Evolutionary conservation across 768 basidiomycete species (phyloP).

Genomic region (Fibroporia radiculosa): DNA sequence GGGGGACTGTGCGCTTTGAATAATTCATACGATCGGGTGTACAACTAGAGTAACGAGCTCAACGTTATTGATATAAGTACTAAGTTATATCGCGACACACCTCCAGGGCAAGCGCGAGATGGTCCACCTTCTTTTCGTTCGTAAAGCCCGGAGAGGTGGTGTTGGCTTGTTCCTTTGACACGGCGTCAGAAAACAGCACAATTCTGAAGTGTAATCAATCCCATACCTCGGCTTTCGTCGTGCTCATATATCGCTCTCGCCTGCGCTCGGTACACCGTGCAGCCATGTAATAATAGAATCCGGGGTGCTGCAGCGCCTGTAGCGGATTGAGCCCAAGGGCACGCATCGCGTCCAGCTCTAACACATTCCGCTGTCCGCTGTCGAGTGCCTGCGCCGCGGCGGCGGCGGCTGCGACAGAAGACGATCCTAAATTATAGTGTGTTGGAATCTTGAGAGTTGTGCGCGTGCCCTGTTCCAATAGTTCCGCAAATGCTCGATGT

Average conservation of each 20-base stretch:
- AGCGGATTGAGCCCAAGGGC: slow-evolving; percentile 70
- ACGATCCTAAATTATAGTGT: slow-evolving; percentile 36
- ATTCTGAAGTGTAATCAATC: neutral
- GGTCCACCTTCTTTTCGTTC: slow-evolving; percentile 92
- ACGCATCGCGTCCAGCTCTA: slow-evolving; percentile 54
- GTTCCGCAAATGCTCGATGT: slow-evolving; percentile 84
- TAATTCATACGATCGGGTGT: slow-evolving; percentile 89
- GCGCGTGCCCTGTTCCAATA: slow-evolving; percentile 75
- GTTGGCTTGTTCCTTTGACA: neutral
- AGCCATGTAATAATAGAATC: slow-evolving; percentile 88
- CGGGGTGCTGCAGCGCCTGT: slow-evolving; percentile 82
- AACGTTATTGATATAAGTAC: neutral
- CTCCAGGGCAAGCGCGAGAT: slow-evolving; percentile 76
- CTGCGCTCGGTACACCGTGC: slow-evolving; percentile 80
- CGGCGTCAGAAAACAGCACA: neutral
- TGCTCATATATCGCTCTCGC: slow-evolving; percentile 54
- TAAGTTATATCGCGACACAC: slow-evolving; percentile 29
- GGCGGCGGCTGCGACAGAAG: slow-evolving; percentile 17
- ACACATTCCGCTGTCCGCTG: slow-evolving; percentile 16
- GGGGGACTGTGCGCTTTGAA: slow-evolving; percentile 70
- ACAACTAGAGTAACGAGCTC: slow-evolving; percentile 54
- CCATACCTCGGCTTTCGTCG: slow-evolving; percentile 50
- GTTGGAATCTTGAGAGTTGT: slow-evolving; percentile 56
- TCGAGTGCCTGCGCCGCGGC: slow-evolving; percentile 18
- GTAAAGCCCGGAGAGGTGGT: slow-evolving; percentile 58